Evolutionary conservation across 106 monocot genomes (phyloP).

Genomic region (Dioscorea zingiberensis): DNA sequence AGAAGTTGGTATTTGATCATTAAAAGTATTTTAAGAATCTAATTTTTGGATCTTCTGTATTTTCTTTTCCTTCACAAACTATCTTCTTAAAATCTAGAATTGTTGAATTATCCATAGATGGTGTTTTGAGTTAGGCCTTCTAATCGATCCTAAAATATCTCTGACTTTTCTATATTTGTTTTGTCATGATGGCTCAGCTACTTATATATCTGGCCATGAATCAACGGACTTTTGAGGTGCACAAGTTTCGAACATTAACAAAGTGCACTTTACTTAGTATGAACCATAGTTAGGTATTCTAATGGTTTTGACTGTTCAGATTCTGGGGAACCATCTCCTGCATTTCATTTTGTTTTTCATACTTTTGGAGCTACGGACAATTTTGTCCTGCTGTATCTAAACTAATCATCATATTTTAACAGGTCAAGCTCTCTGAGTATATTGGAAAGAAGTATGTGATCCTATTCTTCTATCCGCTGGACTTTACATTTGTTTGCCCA

Average conservation of each 20-base stretch:
- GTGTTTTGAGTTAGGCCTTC: too few relatives aligned
- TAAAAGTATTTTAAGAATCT: too few relatives aligned
- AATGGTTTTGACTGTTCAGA: neutral
- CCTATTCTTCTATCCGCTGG: conserved; percentile 90
- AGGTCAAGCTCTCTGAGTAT: conserved; percentile 96
- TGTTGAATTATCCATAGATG: too few relatives aligned
- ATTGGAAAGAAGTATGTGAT: conserved; percentile 99
- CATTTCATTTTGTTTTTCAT: neutral
- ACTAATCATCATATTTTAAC: neutral
- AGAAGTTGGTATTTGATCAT: too few relatives aligned
- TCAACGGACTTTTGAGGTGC: neutral
- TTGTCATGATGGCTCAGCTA: too few relatives aligned
- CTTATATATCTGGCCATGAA: too few relatives aligned
- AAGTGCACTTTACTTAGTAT: too few relatives aligned
- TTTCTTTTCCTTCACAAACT: too few relatives aligned
- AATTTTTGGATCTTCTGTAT: too few relatives aligned
- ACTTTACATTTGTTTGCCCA: conserved; percentile 96
- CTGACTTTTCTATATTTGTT: too few relatives aligned
- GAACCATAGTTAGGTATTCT: neutral
- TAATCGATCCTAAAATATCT: too few relatives aligned
- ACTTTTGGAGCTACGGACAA: neutral
- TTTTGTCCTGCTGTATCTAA: neutral
- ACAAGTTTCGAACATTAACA: neutral
- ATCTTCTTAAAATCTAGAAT: too few relatives aligned
- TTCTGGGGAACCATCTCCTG: neutral